phyloP scores from a whole-genome alignment of 192 early-diverging fungal species.

The Geosiphon pyriformis region DNA sequence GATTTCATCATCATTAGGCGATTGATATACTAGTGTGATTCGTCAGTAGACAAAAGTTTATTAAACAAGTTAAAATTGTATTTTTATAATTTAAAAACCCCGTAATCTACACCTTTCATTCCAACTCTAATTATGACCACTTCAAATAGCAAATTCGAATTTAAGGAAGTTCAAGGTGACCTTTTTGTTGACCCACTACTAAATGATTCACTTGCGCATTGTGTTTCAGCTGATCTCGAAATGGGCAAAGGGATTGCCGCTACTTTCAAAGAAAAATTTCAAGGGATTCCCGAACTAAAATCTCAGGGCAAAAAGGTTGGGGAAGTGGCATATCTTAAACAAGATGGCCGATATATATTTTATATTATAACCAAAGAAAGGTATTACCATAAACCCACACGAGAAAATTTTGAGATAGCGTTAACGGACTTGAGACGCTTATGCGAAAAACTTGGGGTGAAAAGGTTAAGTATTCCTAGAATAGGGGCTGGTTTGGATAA shows the following conservation, averaged over 20 bases:
- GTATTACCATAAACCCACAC: conserved; percentile 23
- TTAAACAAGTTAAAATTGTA: too few relatives aligned
- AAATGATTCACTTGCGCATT: conserved; percentile 24
- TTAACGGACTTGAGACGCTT: conserved; percentile 18
- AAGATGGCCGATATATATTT: conserved; percentile 27
- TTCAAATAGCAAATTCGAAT: conserved; percentile 26
- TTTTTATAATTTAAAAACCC: too few relatives aligned
- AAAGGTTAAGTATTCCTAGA: conserved; percentile 26
- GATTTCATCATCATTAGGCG: too few relatives aligned
- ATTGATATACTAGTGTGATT: too few relatives aligned
- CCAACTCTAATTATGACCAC: too few relatives aligned
- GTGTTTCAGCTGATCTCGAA: conserved; percentile 27
- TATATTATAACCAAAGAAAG: conserved; percentile 32
- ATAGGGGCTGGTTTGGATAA: conserved; percentile 22
- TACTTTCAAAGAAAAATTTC: conserved; percentile 27
- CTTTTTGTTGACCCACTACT: conserved; percentile 21
- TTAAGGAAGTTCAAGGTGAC: conserved; percentile 30
- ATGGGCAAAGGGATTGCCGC: conserved; percentile 30
- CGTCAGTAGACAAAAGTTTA: too few relatives aligned
- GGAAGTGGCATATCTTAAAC: conserved; percentile 25
- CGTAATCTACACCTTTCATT: too few relatives aligned
- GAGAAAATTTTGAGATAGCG: conserved; percentile 20
- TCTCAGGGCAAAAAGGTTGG: conserved; percentile 27
- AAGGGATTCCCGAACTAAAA: conserved; percentile 19
- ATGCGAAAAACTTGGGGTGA: conserved; percentile 28